Evolutionary conservation across 148 eudicot species (phyloP).

Genomic region (Spergularia marina): DNA sequence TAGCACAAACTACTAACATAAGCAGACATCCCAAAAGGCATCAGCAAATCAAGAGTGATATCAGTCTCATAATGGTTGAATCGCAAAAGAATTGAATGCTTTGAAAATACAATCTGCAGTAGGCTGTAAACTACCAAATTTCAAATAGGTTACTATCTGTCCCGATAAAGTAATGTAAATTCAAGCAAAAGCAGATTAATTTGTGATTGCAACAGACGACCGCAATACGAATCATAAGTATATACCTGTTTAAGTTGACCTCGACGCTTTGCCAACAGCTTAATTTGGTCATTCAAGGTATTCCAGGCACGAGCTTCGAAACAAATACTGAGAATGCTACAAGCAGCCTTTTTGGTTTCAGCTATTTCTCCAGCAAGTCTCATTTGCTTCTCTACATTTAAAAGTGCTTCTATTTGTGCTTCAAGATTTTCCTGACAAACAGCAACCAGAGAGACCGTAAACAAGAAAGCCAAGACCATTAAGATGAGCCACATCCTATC

Average conservation of each 20-base stretch:
- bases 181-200: not conserved
- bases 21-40: not conserved
- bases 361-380: slow-evolving; percentile 78
- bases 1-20: not conserved
- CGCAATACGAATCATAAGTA: not conserved
- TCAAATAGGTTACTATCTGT: not conserved
- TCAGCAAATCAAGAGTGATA: not conserved
- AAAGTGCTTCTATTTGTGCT: slow-evolving; percentile 62
- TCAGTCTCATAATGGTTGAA: not conserved
- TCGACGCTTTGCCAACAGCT: slow-evolving; percentile 81
- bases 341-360: slow-evolving; percentile 68
- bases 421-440: slow-evolving; percentile 49
- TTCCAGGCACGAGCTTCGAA: slow-evolving; percentile 80
- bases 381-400: slow-evolving; percentile 89
- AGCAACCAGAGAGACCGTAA: not conserved
- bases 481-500: not conserved
- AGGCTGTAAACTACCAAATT: not conserved
- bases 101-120: not conserved
- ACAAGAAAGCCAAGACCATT: not conserved
- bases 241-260: slow-evolving; percentile 91
- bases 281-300: slow-evolving; percentile 84
- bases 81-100: not conserved
- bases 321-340: slow-evolving; percentile 71
- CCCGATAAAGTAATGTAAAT: not conserved
- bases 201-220: not conserved